Conservation (phyloP, 495 filamentous ascomycete genomes). For the Xylaria nigripes region DNA sequence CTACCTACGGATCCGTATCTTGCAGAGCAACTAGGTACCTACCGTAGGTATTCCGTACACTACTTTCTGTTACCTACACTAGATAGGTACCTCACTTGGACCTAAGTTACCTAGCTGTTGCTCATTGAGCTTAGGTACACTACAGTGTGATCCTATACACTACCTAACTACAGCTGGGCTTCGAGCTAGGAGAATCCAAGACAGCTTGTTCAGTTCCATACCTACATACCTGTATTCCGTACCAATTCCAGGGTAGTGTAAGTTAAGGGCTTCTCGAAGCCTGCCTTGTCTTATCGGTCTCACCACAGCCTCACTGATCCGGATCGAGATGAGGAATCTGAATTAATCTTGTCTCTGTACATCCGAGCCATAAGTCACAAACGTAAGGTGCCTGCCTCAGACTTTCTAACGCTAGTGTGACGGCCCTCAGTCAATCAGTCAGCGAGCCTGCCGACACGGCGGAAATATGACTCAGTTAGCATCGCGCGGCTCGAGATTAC, state of each 20-base stretch:
- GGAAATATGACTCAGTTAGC: not conserved
- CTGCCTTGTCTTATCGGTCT: not conserved
- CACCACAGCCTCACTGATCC: conserved; percentile 2
- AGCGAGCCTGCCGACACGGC: not conserved
- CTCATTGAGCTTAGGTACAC: no score
- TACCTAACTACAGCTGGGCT: no score
- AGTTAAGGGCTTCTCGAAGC: conserved; percentile 6
- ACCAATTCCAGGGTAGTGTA: not conserved
- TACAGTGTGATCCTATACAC: no score
- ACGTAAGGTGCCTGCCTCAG: not conserved
- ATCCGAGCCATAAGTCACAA: not conserved
- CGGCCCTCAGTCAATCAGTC: not conserved
- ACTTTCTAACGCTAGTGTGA: not conserved
- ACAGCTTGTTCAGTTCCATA: not conserved
- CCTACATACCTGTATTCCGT: not conserved
- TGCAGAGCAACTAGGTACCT: no score
- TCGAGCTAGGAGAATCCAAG: not conserved
- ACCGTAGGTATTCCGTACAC: no score
- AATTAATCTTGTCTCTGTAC: not conserved
- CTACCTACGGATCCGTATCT: no score
- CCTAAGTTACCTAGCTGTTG: no score
- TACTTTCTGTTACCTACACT: no score
- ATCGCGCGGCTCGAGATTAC: not conserved
- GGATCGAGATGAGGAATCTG: not conserved
- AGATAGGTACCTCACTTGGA: no score